These are phyloP conservation scores for Talaromyces rugulosus DNA, from an alignment of 2,329 filamentous ascomycete genomes.

Conservation along the genomic window DNA sequence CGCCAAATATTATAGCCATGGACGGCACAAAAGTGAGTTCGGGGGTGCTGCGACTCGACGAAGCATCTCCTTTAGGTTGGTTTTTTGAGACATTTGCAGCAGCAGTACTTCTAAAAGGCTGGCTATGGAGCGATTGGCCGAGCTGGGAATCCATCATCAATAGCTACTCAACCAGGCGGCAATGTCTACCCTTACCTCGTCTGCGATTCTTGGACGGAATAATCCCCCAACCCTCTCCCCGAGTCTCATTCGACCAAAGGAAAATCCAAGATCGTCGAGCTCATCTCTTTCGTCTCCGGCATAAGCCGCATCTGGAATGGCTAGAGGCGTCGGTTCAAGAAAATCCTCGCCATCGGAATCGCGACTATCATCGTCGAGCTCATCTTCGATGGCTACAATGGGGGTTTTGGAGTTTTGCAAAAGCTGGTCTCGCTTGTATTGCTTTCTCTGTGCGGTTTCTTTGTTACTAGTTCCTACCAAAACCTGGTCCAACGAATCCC, in stretches of 20 bases:
- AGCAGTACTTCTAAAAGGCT: not conserved
- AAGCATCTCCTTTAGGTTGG: not conserved
- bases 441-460: not conserved
- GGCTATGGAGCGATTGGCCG: not conserved
- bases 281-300: conserved; percentile 15
- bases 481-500: not conserved
- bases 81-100: not conserved
- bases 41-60: not conserved
- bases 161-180: conserved; percentile 55
- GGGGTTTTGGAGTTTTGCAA: not conserved
- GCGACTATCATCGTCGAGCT: not conserved
- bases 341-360: not conserved
- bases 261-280: conserved; percentile 2
- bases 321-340: conserved; percentile 6
- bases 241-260: not conserved
- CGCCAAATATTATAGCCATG: not conserved
- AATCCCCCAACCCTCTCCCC: conserved; percentile 1
- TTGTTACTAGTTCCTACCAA: not conserved
- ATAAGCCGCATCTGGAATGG: conserved; percentile 14
- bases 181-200: conserved; percentile 41
- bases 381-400: not conserved
- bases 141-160: conserved; percentile 32
- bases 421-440: not conserved
- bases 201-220: conserved; percentile 2
- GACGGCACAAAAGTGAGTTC: not conserved